These are phyloP conservation scores for Rhodocollybia butyracea DNA, from an alignment of 768 basidiomycete species.

Conservation along the genomic window DNA sequence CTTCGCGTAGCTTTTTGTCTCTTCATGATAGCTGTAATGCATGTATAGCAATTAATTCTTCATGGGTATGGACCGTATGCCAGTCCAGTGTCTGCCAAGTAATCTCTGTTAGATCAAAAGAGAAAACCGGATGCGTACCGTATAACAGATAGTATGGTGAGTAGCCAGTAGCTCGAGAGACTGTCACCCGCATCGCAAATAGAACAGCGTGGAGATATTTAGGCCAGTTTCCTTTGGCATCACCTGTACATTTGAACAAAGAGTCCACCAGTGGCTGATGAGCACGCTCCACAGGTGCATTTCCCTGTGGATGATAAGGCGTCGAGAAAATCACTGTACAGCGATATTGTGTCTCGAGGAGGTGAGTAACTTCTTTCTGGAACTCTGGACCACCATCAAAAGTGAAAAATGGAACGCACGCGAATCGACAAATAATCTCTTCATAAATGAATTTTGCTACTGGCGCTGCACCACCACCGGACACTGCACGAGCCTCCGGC, in stretches of 20 bases:
- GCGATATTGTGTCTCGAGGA: constrained; percentile 20
- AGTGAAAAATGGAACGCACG: constrained; percentile 15
- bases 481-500: constrained; percentile 17
- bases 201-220: constrained; percentile 18
- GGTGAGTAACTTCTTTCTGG: constrained; percentile 17
- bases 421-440: constrained; percentile 23
- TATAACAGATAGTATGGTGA: no score
- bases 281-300: constrained; percentile 25
- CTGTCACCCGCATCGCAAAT: no score
- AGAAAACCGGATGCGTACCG: no score
- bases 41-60: no score
- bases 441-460: constrained; percentile 28
- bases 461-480: constrained; percentile 7
- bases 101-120: no score
- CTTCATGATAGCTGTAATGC: no score
- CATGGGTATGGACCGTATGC: no score
- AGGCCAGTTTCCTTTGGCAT: constrained; percentile 22
- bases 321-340: constrained; percentile 24
- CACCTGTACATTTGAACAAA: constrained; percentile 16
- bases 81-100: no score
- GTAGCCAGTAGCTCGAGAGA: no score
- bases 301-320: constrained; percentile 25
- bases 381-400: constrained; percentile 29
- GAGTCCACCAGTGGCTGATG: constrained; percentile 22
- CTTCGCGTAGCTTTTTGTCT: no score